Conservation (phyloP, 2,329 filamentous ascomycete genomes). For the Botrytis byssoidea region DNA sequence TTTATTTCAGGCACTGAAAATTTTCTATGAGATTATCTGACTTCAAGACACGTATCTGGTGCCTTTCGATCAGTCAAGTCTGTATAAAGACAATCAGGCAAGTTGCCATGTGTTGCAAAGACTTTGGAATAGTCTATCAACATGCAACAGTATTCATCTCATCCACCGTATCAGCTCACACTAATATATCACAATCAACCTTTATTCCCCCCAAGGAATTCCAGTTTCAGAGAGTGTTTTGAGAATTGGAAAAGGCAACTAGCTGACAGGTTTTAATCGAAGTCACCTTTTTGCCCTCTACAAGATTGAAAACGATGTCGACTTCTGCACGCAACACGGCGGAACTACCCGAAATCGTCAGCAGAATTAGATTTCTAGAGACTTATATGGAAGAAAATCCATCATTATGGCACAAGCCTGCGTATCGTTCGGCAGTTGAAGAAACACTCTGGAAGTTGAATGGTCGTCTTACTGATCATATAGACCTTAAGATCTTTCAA, state of each 20-base stretch:
- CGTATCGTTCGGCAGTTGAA: not conserved
- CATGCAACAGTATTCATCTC: not conserved
- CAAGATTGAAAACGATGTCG: not conserved
- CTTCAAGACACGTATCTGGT: not conserved
- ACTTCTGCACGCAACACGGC: not conserved
- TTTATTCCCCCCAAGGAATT: not conserved
- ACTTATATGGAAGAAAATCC: not conserved
- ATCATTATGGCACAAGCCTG: not conserved
- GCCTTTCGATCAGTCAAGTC: not conserved
- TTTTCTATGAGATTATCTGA: not conserved
- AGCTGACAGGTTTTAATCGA: not conserved
- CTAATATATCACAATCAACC: not conserved
- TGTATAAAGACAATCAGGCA: not conserved
- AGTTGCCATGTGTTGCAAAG: not conserved
- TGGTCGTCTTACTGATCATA: not conserved
- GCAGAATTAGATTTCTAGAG: no score
- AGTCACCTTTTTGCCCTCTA: no score
- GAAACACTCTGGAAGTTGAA: not conserved
- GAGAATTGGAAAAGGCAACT: no score
- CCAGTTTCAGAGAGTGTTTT: not conserved
- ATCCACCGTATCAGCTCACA: not conserved
- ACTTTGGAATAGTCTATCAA: not conserved
- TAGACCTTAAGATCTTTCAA: not conserved
- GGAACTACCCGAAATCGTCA: not conserved
- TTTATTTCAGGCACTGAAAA: not conserved